Evolutionary conservation across 306 rosid species (phyloP).

Genomic region (Dalbergia cultrata): DNA sequence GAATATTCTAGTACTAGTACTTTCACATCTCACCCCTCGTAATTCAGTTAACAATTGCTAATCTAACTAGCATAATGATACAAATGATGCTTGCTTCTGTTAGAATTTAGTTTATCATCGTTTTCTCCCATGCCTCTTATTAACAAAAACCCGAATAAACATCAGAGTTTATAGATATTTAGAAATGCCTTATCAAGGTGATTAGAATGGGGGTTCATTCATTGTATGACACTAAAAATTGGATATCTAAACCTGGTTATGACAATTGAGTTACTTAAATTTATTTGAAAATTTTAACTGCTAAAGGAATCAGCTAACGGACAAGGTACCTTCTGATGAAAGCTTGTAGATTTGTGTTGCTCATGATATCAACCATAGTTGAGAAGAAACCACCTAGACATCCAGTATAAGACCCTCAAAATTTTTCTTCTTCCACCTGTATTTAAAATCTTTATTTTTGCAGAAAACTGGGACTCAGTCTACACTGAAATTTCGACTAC

Average conservation of each 20-base stretch:
- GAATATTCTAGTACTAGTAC: not conserved
- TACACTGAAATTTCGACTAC: slow-evolving; percentile 74
- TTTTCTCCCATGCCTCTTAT: not conserved
- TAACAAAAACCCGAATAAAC: slow-evolving; percentile 7
- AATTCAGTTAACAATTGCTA: not conserved
- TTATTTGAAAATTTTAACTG: slow-evolving; percentile 31
- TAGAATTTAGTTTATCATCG: not conserved
- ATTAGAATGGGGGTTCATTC: not conserved
- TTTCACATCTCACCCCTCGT: slow-evolving; percentile 23
- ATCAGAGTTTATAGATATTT: not conserved
- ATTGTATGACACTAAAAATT: not conserved
- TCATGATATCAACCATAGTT: not conserved
- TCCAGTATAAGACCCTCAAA: not conserved
- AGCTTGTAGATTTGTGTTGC: not conserved
- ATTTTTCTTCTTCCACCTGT: not conserved
- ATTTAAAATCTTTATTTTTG: slow-evolving; percentile 27
- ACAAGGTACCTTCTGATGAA: not conserved
- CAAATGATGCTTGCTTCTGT: not conserved
- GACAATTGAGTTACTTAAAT: not conserved
- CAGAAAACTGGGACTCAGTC: slow-evolving; percentile 59
- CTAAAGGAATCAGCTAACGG: slow-evolving; percentile 1
- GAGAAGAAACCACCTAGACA: slow-evolving; percentile 1
- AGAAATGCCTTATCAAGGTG: slow-evolving; percentile 14
- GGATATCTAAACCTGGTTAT: slow-evolving; percentile 1
- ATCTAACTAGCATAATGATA: not conserved